Conservation (phyloP, 1,284 basidiomycete species). For the Trichosporon faecale region DNA sequence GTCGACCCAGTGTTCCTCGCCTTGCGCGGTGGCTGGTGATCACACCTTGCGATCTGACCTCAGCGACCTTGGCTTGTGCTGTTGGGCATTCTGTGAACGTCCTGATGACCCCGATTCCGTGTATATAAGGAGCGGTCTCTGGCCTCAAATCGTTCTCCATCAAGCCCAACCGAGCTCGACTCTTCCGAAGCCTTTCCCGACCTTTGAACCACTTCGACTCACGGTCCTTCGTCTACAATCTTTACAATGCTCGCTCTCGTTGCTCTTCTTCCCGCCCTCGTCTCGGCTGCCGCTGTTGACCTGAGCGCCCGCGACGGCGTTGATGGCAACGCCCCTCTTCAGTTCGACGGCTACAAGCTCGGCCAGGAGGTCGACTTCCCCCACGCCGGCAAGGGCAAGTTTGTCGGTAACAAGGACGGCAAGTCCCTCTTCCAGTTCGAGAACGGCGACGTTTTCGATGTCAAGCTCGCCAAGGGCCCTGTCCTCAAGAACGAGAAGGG, state of each 20-base stretch:
- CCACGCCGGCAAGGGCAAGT: constrained; percentile 3
- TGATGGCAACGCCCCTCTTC: neutral
- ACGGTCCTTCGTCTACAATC: neutral
- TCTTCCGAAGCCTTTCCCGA: neutral
- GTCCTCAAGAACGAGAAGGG: constrained; percentile 4
- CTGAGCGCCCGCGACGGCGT: constrained; percentile 2
- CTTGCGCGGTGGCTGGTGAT: neutral
- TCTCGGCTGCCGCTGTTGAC: constrained; percentile 5
- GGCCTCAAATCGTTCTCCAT: neutral
- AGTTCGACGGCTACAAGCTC: constrained; percentile 2
- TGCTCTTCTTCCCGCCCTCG: constrained; percentile 6
- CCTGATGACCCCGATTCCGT: neutral
- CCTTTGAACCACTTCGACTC: neutral
- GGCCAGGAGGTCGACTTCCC: constrained; percentile 2
- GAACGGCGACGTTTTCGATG: neutral
- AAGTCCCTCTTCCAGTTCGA: constrained; percentile 10
- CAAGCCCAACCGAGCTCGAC: constrained; percentile 7
- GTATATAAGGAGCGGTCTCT: constrained; percentile 1
- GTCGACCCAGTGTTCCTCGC: neutral
- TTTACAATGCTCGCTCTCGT: constrained; percentile 6
- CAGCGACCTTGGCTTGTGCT: no score
- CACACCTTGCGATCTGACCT: neutral
- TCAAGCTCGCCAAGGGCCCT: constrained; percentile 9
- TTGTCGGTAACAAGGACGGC: constrained; percentile 9
- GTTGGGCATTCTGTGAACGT: neutral